These are phyloP conservation scores for Ramicandelaber brevisporus DNA, from an alignment of 192 early-diverging fungal genomes.

Conservation along the genomic window DNA sequence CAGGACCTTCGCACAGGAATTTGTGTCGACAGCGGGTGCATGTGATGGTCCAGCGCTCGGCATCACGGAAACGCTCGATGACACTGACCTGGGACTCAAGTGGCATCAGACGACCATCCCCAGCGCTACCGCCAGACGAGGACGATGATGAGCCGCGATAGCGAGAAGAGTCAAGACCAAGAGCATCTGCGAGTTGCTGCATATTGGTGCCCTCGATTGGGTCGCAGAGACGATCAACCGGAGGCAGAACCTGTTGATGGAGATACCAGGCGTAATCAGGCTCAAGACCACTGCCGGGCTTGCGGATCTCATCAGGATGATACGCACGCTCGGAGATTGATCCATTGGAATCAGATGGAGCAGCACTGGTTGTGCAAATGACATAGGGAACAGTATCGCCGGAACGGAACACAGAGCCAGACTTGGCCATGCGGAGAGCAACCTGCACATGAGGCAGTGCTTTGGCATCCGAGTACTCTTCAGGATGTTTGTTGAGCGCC, in stretches of 20 bases:
- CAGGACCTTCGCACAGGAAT: constrained; percentile 12
- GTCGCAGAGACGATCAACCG: constrained; percentile 51
- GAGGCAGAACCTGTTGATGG: constrained; percentile 73
- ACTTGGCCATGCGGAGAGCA: constrained; percentile 50
- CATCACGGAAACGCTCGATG: constrained; percentile 48
- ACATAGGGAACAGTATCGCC: constrained; percentile 94
- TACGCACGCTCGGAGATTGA: constrained; percentile 47
- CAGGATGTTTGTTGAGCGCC: constrained; percentile 71
- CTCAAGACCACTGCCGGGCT: constrained; percentile 12
- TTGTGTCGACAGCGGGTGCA: constrained; percentile 36
- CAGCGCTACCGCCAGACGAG: constrained; percentile 3
- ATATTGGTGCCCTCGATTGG: constrained; percentile 70
- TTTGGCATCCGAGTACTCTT: constrained; percentile 69
- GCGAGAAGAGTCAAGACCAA: constrained; percentile 54
- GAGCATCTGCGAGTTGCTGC: constrained; percentile 44
- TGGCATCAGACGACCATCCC: constrained; percentile 31
- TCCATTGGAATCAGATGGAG: constrained; percentile 3
- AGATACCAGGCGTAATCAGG: constrained; percentile 83
- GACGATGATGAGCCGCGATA: constrained; percentile 12
- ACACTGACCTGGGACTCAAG: constrained; percentile 48
- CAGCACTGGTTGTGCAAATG: constrained; percentile 30
- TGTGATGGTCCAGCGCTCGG: constrained; percentile 31
- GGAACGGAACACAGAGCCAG: constrained; percentile 29
- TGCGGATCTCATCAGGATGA: constrained; percentile 59
- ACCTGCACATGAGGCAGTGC: constrained; percentile 89